phyloP scores from a whole-genome alignment of 768 basidiomycete species.

The Fomitopsis pulvina region DNA sequence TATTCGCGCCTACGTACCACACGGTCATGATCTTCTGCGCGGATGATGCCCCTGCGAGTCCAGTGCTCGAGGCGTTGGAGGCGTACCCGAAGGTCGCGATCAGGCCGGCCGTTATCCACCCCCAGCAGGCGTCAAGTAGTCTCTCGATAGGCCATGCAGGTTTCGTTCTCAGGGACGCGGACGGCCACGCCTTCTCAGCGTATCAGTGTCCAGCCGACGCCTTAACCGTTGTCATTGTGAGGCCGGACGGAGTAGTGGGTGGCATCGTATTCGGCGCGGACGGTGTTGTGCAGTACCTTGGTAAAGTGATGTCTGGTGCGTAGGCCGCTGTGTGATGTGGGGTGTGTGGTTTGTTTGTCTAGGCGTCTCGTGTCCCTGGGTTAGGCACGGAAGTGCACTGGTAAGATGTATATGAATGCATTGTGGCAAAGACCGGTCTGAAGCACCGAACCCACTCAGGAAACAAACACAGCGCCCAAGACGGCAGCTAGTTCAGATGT shows the following conservation, averaged over 20 bases:
- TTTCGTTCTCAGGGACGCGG: conserved; percentile 1
- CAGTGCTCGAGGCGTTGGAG: background rate
- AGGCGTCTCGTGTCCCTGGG: no score
- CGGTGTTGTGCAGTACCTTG: background rate
- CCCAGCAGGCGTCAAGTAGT: background rate
- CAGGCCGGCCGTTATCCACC: background rate
- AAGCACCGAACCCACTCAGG: no score
- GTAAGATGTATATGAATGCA: no score
- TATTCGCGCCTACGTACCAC: conserved; percentile 10
- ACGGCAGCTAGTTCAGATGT: no score
- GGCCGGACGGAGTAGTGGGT: conserved; percentile 12
- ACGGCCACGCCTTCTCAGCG: conserved; percentile 4
- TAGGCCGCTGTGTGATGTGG: no score
- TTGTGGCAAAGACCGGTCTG: no score
- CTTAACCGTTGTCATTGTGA: conserved; percentile 1
- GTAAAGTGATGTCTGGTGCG: background rate
- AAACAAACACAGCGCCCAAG: no score
- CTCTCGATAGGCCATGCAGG: background rate
- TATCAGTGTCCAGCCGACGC: conserved; percentile 2
- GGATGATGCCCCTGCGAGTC: background rate
- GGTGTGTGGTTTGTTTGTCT: no score
- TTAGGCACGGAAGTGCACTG: no score
- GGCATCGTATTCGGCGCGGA: background rate
- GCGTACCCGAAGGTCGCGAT: background rate
- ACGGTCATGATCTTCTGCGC: conserved; percentile 10